Base-by-base conservation (phyloP, 768 basidiomycete genomes). In the Lactarius hengduanensis region DNA sequence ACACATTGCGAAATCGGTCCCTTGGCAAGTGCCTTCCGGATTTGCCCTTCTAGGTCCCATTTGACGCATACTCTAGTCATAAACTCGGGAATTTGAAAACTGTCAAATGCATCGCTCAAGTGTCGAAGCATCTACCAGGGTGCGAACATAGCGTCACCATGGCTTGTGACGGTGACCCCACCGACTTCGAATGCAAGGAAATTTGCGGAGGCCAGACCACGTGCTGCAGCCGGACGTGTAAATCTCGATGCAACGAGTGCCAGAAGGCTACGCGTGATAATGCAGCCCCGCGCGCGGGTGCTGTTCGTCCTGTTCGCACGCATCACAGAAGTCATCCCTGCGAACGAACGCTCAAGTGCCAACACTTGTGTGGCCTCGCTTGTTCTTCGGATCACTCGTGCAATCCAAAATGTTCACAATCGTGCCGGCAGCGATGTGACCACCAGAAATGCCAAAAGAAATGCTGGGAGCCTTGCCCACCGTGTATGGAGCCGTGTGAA, bases 401-500 rank as follows among this genome's bases (percentile, higher is more conserved):
- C 66, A 74, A 74, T 53, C 60, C 71, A 0, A 58, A 67, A 16
- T 79, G 78, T 70, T 38, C 63, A 13, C 40, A 71, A 30, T 1
- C 30, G 3, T 77, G 76, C 53, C 66, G 71, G 10, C 74, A 77
- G 50, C 67, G 61, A 0, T 80, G 78, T 63, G 32, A 20, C 1
- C 78, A 79, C 58, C 69, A 71, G 9, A 64, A 65, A 40, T 78
- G 78, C 59, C 59, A 63, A 11, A 70, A 71, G 43, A 67, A 74
- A 1, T 78, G 79, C 65, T 75, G 72, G 10, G 71, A 69, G 8
- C 71, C 74, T 13, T 77, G 77, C 26, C 70, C 76, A 0, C 74
- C 77, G 4, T 79, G 79, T 62, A 73, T 75, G 71, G 74, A 77
- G 54, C 71, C 74, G 5, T 80, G 79, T 60, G 55, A 64, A 34